phyloP scores from a whole-genome alignment of 306 rosid species.

The Medicago truncatula region DNA sequence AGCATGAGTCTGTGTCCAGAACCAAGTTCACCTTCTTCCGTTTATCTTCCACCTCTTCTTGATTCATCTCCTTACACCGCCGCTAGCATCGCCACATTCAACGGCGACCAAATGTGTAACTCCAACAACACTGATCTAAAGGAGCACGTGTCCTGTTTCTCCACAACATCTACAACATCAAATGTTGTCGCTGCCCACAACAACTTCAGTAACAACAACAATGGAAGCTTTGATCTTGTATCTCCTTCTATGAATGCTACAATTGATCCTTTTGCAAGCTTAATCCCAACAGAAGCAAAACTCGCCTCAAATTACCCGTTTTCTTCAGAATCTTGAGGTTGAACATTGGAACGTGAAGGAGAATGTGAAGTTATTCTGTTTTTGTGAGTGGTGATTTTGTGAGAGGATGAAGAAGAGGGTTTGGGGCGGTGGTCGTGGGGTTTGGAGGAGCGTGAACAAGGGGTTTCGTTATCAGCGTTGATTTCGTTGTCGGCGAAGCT shows the following conservation, averaged over 20 bases:
- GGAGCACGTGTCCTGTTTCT: conserved; percentile 99
- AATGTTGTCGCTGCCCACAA: conserved; percentile 28
- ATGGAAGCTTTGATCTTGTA: conserved; percentile 45
- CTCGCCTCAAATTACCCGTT: conserved; percentile 54
- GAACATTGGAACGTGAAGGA: conserved; percentile 73
- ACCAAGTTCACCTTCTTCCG: conserved; percentile 82
- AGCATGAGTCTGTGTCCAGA: conserved; percentile 52
- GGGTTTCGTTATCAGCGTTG: conserved; percentile 48
- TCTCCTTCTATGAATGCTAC: conserved; percentile 15
- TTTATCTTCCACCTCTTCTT: conserved; percentile 86
- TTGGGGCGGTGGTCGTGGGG: conserved; percentile 49
- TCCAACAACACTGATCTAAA: conserved; percentile 53
- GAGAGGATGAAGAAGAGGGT: conserved; percentile 58
- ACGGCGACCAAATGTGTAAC: conserved; percentile 64
- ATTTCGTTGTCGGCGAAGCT: conserved; percentile 93
- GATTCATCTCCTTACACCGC: conserved; percentile 69
- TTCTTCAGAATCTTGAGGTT: conserved; percentile 70
- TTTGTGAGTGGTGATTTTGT: conserved; percentile 63
- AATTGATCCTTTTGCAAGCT: conserved; percentile 48
- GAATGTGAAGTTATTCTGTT: conserved; percentile 71
- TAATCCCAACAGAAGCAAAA: conserved; percentile 66
- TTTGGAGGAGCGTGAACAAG: conserved; percentile 50
- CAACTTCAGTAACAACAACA: conserved; percentile 33
- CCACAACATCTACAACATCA: conserved; percentile 71
- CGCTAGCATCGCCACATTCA: conserved; percentile 15